phyloP scores from a whole-genome alignment of 2,329 filamentous ascomycete species.

The Rhynchosporium secalis region DNA sequence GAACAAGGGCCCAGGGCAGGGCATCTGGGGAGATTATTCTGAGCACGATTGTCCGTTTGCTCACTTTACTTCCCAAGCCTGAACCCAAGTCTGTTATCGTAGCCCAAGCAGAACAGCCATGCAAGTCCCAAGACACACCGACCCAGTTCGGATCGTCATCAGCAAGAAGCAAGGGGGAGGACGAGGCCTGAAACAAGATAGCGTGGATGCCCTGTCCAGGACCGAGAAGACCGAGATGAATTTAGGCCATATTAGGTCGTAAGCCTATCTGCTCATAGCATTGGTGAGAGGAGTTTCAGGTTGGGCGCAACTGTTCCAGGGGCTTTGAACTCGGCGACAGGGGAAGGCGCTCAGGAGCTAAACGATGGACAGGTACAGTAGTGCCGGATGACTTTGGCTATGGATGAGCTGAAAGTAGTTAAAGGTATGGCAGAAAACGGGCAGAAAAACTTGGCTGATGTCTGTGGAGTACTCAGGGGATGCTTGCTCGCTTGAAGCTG shows the following conservation, averaged over 20 bases:
- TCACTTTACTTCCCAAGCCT: neutral
- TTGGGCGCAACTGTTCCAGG: neutral
- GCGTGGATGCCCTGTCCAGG: slow-evolving; percentile 37
- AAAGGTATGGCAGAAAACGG: slow-evolving; percentile 19
- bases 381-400: neutral
- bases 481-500: neutral
- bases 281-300: neutral
- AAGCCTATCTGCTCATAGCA: neutral
- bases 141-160: slow-evolving; percentile 30
- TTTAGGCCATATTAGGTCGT: slow-evolving; percentile 19
- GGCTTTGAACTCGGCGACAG: slow-evolving; percentile 19
- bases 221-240: slow-evolving; percentile 22
- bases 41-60: neutral
- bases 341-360: neutral
- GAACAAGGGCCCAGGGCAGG: slow-evolving; percentile 10
- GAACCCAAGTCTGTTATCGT: neutral
- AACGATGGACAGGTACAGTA: neutral
- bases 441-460: neutral
- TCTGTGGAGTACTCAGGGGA: neutral
- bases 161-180: slow-evolving; percentile 28
- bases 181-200: slow-evolving; percentile 38
- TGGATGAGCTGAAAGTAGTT: neutral
- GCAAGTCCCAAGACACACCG: slow-evolving; percentile 10
- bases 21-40: slow-evolving; percentile 36
- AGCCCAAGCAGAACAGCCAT: neutral